Evolutionary conservation across 2,329 filamentous ascomycete species (phyloP).

Genomic region (Fusarium sp.): DNA sequence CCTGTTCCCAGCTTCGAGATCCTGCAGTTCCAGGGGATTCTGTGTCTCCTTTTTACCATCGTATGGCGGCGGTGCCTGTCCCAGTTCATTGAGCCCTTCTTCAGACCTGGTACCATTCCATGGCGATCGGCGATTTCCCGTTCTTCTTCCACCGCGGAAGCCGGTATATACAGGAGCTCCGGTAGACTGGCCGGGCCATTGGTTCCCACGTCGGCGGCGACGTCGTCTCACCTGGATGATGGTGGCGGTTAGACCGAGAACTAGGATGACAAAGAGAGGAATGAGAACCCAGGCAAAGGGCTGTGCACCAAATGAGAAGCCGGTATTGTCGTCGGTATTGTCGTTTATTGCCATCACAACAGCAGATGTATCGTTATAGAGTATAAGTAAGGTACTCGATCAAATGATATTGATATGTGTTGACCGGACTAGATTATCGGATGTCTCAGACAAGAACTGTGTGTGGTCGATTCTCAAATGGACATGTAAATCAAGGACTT

Average conservation of each 20-base stretch:
- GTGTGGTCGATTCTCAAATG: neutral
- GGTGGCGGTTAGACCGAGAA: slow-evolving; percentile 49
- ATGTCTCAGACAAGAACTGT: neutral
- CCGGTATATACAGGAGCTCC: slow-evolving; percentile 35
- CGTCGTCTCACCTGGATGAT: slow-evolving; percentile 56
- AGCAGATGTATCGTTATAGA: neutral
- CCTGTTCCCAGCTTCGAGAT: slow-evolving; percentile 38
- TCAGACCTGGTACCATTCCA: slow-evolving; percentile 40
- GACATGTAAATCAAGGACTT: neutral
- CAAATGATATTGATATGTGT: neutral
- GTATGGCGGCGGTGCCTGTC: slow-evolving; percentile 72
- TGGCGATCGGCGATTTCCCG: slow-evolving; percentile 38
- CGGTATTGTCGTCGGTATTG: slow-evolving; percentile 14
- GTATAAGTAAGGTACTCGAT: neutral
- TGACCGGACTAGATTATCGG: neutral
- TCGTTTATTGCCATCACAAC: slow-evolving; percentile 16
- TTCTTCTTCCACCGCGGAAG: slow-evolving; percentile 16
- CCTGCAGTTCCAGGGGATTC: slow-evolving; percentile 34
- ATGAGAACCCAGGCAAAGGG: slow-evolving; percentile 67
- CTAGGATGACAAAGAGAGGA: slow-evolving; percentile 54
- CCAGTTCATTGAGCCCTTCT: slow-evolving; percentile 70
- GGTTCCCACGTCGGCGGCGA: slow-evolving; percentile 34
- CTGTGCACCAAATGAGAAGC: slow-evolving; percentile 50
- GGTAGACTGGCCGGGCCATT: slow-evolving; percentile 18
- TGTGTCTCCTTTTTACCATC: slow-evolving; percentile 45